Conservation (phyloP, 2,329 filamentous ascomycete genomes). For the Gaeumannomyces tritici region DNA sequence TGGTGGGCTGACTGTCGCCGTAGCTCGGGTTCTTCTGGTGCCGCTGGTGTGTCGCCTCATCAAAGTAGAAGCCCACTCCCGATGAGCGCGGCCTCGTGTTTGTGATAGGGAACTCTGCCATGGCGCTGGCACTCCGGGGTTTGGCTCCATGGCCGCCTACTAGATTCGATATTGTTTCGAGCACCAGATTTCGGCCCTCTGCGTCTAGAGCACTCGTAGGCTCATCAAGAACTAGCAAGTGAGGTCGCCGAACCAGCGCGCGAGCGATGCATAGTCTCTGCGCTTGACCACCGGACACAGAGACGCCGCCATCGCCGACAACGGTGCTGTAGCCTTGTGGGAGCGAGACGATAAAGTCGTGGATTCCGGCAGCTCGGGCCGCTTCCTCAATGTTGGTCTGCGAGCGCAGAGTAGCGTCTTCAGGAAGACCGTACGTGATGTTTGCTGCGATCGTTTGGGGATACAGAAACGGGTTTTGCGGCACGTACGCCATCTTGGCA, state of each 20-base stretch:
- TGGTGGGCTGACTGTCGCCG: not conserved
- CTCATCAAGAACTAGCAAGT: conserved; percentile 74
- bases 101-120: not conserved
- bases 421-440: conserved; percentile 66
- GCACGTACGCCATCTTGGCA: conserved; percentile 54
- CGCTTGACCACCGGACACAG: conserved; percentile 71
- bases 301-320: conserved; percentile 65
- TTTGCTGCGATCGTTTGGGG: conserved; percentile 69
- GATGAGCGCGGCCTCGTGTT: not conserved
- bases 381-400: conserved; percentile 35
- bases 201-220: conserved; percentile 74
- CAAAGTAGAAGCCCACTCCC: not conserved
- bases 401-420: conserved; percentile 39
- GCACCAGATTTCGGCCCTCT: conserved; percentile 20
- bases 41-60: not conserved
- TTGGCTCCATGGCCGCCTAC: not conserved
- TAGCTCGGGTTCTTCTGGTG: not conserved
- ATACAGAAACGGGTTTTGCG: conserved; percentile 68
- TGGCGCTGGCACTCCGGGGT: not conserved
- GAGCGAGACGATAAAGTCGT: conserved; percentile 67
- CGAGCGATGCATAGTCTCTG: conserved; percentile 76
- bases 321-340: conserved; percentile 62
- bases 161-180: not conserved
- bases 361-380: conserved; percentile 53
- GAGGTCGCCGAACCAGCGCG: conserved; percentile 61